Base-by-base conservation (phyloP, 2,329 filamentous ascomycete species). In the Sclerotinia sclerotiorum region DNA sequence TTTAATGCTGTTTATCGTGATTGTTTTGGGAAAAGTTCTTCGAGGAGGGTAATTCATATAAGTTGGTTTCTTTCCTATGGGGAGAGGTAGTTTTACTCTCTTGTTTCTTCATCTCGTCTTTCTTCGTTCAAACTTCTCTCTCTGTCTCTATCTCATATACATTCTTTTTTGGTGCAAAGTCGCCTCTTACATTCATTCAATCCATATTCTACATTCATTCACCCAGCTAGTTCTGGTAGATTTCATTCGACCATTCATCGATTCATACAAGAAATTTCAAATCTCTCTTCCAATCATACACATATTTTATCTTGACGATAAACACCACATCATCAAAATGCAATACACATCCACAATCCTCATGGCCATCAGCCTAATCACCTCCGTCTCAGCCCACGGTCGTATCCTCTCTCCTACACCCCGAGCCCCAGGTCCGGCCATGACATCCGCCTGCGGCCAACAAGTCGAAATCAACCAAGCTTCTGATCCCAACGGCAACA, bases 381-480 rank as follows among this genome's bases (percentile, higher is more conserved):
- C 80, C 70, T 73, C 81, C 67, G 82, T 80, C 64, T 79, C 81
- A 39, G 82, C 79, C 58, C 84, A 86, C 70, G 84, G 84, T 48
- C 82, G 82, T 69, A 80, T 85, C 64, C 77, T 76, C 52, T 78
- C 74, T 5, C 83, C 83, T 5, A 57, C 76, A 0, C 74, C 81
- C n/a, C 82, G 83, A 48, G 65, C 75, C 39, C 77, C 81, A 21
- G 82, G 82, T 7, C 67, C 78, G 2, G 81, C 81, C 67, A 84
- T 79, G 80, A 77, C 24, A 19, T 3, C 57, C 21, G 65, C 65
- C 5, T 84, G 83, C 65, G 83, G 83, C 8, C 74, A 81, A 7
- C 76, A 79, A 64, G 79, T 81, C 72, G 79, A 78, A 73, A 78
- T 79, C 67, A 74, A 75, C 68, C 73, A 75, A 67, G 70, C 71